Conservation (phyloP, 1,139 yeast genomes). For the Hansenula sp. region DNA sequence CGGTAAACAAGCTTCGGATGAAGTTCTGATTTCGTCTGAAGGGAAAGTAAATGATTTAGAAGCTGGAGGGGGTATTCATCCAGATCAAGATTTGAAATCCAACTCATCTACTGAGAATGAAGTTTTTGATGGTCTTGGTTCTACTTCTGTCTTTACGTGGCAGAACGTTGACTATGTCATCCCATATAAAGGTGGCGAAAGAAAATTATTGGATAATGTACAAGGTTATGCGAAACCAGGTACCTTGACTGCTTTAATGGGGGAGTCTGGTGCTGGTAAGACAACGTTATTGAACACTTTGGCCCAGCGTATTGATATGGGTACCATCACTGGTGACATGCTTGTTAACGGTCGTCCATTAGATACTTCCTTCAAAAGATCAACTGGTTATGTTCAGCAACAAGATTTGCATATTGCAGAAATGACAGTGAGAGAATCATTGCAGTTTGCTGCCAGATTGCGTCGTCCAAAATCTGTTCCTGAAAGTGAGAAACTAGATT, state of each 20-base stretch:
- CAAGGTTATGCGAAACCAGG: constrained; percentile 60
- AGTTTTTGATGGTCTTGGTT: constrained; percentile 13
- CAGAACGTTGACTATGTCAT: constrained; percentile 34
- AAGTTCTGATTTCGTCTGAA: background rate
- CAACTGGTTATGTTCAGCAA: constrained; percentile 56
- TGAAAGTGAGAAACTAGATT: constrained; percentile 38
- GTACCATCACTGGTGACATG: constrained; percentile 53
- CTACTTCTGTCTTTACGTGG: constrained; percentile 34
- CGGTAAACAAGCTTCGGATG: constrained; percentile 1
- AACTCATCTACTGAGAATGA: constrained; percentile 13
- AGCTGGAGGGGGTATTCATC: constrained; percentile 1
- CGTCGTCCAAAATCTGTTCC: constrained; percentile 40
- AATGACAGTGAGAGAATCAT: constrained; percentile 46
- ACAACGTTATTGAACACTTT: constrained; percentile 58
- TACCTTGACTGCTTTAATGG: constrained; percentile 60
- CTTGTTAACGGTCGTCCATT: constrained; percentile 47
- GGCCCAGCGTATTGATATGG: constrained; percentile 50
- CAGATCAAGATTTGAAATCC: background rate
- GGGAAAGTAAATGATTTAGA: constrained; percentile 12
- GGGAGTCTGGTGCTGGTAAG: constrained; percentile 74
- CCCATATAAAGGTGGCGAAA: constrained; percentile 29
- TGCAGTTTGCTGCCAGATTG: constrained; percentile 45
- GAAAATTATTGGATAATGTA: constrained; percentile 43
- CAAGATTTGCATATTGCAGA: constrained; percentile 51
- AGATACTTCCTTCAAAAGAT: constrained; percentile 40